Conservation (phyloP, 495 filamentous ascomycete genomes). For the Sphaerosporella brunnea region DNA sequence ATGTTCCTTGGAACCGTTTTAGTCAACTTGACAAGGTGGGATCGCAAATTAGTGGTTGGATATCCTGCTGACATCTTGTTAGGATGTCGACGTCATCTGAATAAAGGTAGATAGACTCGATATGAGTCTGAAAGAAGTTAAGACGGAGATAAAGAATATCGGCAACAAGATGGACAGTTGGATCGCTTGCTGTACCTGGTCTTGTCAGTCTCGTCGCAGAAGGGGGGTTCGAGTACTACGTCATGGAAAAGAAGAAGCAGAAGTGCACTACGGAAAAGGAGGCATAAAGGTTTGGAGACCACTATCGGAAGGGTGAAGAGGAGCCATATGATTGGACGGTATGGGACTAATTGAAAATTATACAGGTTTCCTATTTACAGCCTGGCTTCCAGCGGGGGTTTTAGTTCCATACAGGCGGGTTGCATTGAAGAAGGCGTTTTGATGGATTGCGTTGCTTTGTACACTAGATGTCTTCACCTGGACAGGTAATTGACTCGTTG, state of each 20-base stretch:
- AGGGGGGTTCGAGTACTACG: slow-evolving; percentile 1
- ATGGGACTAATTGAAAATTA: slow-evolving; percentile 1
- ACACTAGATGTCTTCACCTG: neutral
- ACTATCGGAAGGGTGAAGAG: slow-evolving; percentile 3
- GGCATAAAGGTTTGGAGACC: neutral
- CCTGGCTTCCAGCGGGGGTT: neutral
- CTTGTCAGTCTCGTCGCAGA: slow-evolving; percentile 4
- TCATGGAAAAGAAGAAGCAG: neutral
- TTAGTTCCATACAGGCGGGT: neutral
- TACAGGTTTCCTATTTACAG: neutral
- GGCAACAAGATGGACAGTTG: slow-evolving; percentile 4
- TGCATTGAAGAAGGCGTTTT: neutral
- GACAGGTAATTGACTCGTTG: no score
- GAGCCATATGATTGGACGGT: neutral
- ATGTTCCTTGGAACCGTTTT: neutral
- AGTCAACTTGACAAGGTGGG: neutral
- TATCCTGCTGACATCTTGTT: slow-evolving; percentile 4
- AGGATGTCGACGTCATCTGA: slow-evolving; percentile 3
- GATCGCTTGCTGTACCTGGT: slow-evolving; percentile 3
- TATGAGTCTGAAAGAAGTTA: slow-evolving; percentile 1
- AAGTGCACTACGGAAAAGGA: slow-evolving; percentile 1
- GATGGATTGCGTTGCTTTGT: neutral
- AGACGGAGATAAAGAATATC: neutral
- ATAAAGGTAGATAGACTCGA: slow-evolving; percentile 2
- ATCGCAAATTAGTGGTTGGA: neutral